A percentile compares a stretch with the other conserved stretches of the same genome.
Evolutionary conservation across 441 rosid species (phyloP).

Genomic region (Omphalea diandra): DNA sequence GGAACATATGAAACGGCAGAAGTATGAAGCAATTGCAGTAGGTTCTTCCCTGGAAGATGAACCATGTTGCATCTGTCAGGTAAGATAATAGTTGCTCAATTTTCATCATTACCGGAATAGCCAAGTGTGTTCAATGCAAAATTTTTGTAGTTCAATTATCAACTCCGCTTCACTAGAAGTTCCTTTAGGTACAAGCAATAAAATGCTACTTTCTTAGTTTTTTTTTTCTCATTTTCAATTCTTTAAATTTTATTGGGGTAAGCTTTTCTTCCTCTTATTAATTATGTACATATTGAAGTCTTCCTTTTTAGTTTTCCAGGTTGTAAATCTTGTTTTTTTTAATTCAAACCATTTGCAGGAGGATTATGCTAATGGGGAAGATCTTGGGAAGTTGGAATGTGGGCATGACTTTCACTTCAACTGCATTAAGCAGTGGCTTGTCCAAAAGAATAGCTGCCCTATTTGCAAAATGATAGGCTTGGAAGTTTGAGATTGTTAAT

Average conservation of each 20-base stretch:
- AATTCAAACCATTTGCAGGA: conserved; percentile 29
- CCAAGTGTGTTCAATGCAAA: too few relatives aligned
- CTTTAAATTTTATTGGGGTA: not conserved
- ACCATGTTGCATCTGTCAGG: conserved; percentile 47
- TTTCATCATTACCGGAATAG: not conserved
- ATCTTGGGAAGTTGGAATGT: conserved; percentile 35
- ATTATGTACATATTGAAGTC: too few relatives aligned
- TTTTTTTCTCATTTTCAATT: not conserved
- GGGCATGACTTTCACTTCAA: conserved; percentile 40
- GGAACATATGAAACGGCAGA: conserved; percentile 17
- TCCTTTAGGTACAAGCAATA: too few relatives aligned
- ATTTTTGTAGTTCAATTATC: too few relatives aligned
- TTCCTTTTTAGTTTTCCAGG: not conserved
- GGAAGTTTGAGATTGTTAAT: not conserved
- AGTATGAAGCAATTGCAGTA: conserved; percentile 19
- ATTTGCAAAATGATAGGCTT: conserved; percentile 36
- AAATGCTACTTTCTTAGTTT: too few relatives aligned
- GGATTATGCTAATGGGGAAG: conserved; percentile 34
- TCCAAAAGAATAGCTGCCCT: conserved; percentile 45
- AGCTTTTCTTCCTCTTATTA: too few relatives aligned
- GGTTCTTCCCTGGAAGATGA: conserved; percentile 14
- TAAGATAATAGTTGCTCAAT: conserved; percentile 24
- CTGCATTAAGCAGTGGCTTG: conserved; percentile 46
- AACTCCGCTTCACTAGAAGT: too few relatives aligned
- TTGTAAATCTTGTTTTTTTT: too few relatives aligned